phyloP scores from a whole-genome alignment of 73 alveolate genomes.

The Paramecium biaurelia region DNA sequence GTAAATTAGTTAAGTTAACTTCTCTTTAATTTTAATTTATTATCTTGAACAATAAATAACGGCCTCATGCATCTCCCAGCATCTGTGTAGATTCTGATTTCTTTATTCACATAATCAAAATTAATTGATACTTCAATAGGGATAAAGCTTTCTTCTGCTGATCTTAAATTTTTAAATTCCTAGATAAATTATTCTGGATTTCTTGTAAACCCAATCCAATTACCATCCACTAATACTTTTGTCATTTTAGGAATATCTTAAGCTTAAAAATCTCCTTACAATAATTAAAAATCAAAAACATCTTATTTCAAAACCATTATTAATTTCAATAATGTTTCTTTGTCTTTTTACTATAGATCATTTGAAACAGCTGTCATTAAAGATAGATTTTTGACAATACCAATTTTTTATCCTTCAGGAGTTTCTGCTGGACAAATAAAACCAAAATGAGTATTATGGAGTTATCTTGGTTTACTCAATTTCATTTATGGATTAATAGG shows the following conservation, averaged over 20 bases:
- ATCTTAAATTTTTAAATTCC: constrained; percentile 78
- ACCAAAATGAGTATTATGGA: constrained; percentile 99
- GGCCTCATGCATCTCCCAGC: constrained; percentile 98
- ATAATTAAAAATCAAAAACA: neutral
- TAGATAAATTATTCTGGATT: constrained; percentile 87
- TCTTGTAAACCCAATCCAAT: constrained; percentile 97
- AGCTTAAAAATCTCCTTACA: constrained; percentile 47
- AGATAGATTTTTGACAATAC: constrained; percentile 99
- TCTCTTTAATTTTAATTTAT: constrained; percentile 59
- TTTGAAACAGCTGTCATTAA: constrained; percentile 96
- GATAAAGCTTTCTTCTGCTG: constrained; percentile 59
- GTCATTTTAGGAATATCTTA: constrained; percentile 72
- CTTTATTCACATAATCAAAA: constrained; percentile 69
- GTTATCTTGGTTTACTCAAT: constrained; percentile 99
- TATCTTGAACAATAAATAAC: constrained; percentile 85
- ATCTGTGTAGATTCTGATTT: constrained; percentile 96
- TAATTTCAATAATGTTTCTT: neutral
- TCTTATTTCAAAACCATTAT: neutral
- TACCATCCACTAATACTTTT: constrained; percentile 98
- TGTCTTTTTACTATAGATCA: constrained; percentile 70
- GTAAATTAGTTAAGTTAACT: neutral
- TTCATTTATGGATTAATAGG: constrained; percentile 92
- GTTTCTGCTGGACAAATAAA: constrained; percentile 99
- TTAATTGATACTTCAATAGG: constrained; percentile 49
- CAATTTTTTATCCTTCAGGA: constrained; percentile 99